Evolutionary conservation across 1,284 basidiomycete species (phyloP).

Genomic region (Apiotrichum gracile): DNA sequence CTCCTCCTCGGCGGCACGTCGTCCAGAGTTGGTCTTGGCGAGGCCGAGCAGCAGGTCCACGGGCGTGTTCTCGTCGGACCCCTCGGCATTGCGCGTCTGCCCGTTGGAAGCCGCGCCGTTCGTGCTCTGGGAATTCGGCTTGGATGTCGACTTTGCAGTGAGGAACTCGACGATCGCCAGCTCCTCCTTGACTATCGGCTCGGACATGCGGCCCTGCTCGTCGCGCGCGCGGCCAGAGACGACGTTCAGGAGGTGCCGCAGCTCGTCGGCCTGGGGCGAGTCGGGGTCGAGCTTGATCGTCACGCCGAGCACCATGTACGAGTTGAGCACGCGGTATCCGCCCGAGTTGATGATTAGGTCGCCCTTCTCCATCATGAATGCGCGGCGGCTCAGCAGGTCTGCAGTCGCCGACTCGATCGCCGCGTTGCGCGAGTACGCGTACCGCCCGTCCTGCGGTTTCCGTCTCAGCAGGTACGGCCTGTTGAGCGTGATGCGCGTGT

Average conservation of each 20-base stretch:
- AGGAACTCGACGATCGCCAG: slow-evolving; percentile 48
- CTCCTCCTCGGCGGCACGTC: slow-evolving; percentile 43
- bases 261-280: slow-evolving; percentile 47
- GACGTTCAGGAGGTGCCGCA: slow-evolving; percentile 46
- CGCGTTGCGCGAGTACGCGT: slow-evolving; percentile 47
- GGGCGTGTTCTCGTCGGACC: slow-evolving; percentile 35
- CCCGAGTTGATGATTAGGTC: slow-evolving; percentile 46
- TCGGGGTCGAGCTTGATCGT: slow-evolving; percentile 48
- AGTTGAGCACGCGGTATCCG: slow-evolving; percentile 47
- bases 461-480: slow-evolving; percentile 46
- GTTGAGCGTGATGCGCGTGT: slow-evolving; percentile 45
- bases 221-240: slow-evolving; percentile 48
- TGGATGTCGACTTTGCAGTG: slow-evolving; percentile 36
- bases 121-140: slow-evolving; percentile 8
- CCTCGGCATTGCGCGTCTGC: slow-evolving; percentile 3
- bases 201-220: slow-evolving; percentile 41
- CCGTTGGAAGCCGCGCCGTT: slow-evolving; percentile 11
- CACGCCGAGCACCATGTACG: slow-evolving; percentile 48
- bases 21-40: slow-evolving; percentile 41
- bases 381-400: slow-evolving; percentile 44
- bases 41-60: slow-evolving; percentile 42
- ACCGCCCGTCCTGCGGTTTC: slow-evolving; percentile 44
- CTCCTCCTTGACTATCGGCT: slow-evolving; percentile 49
- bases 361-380: slow-evolving; percentile 48
- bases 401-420: slow-evolving; percentile 49